Conservation (phyloP, 768 basidiomycete genomes). For the Lyophyllum semitale region DNA sequence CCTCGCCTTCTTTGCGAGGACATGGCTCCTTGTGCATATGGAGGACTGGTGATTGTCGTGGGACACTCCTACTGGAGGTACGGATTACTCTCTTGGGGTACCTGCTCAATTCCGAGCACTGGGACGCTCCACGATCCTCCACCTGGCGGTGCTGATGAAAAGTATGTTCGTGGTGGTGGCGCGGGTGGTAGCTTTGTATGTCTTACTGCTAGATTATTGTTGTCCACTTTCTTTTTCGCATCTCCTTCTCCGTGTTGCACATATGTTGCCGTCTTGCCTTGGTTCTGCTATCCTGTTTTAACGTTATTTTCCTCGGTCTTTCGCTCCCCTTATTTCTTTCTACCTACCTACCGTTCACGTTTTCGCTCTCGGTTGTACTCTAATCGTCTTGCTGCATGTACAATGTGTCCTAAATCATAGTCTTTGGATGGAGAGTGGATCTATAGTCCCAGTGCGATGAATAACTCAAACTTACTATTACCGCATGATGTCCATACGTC, state of each 20-base stretch:
- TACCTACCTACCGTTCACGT: neutral
- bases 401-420: slow-evolving; percentile 20
- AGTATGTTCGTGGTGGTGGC: neutral
- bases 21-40: neutral
- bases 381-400: slow-evolving; percentile 23
- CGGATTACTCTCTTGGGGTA: neutral
- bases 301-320: slow-evolving; percentile 5
- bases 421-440: slow-evolving; percentile 22
- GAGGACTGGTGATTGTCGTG: neutral
- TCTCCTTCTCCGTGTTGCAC: neutral
- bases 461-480: too few relatives aligned
- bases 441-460: too few relatives aligned
- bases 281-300: slow-evolving; percentile 4
- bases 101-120: neutral
- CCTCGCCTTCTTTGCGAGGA: neutral
- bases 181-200: slow-evolving; percentile 2
- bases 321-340: slow-evolving; percentile 3
- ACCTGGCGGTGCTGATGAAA: neutral
- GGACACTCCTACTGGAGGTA: neutral
- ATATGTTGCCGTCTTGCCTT: neutral
- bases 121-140: neutral
- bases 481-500: too few relatives aligned
- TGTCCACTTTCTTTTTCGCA: slow-evolving; percentile 1
- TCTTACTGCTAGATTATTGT: slow-evolving; percentile 12
- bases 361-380: slow-evolving; percentile 13